Conservation (phyloP, 495 filamentous ascomycete genomes). For the Symbiotaphrina buchneri region DNA sequence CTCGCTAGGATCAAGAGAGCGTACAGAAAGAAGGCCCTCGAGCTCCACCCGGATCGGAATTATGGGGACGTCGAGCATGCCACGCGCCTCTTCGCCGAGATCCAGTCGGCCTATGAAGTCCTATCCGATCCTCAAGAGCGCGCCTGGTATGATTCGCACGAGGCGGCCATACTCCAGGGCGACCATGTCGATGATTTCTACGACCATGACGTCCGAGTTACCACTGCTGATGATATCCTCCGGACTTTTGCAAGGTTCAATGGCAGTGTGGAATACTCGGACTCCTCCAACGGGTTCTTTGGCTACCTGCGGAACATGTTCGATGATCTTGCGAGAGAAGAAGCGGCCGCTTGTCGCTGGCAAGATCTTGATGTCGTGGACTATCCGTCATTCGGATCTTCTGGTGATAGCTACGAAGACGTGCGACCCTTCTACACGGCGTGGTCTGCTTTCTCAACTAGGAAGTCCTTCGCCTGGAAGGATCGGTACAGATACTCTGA, state of each 20-base stretch:
- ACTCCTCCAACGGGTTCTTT: constrained; percentile 63
- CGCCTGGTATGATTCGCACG: constrained; percentile 93
- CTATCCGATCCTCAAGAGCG: constrained; percentile 90
- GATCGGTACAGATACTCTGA: constrained; percentile 64
- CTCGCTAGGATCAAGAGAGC: constrained; percentile 74
- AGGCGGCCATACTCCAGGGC: constrained; percentile 54
- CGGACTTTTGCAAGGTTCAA: constrained; percentile 53
- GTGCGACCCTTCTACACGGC: constrained; percentile 57
- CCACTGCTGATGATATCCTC: constrained; percentile 55
- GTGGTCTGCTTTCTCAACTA: constrained; percentile 69
- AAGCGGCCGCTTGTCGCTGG: constrained; percentile 47
- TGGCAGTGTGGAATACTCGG: constrained; percentile 51
- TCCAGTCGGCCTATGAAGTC: constrained; percentile 85
- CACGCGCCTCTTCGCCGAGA: constrained; percentile 68
- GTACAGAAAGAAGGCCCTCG: constrained; percentile 74
- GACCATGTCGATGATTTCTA: constrained; percentile 26
- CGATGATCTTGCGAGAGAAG: constrained; percentile 58
- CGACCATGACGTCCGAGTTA: constrained; percentile 41
- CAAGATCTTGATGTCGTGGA: constrained; percentile 29
- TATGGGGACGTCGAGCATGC: constrained; percentile 64
- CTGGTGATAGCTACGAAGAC: constrained; percentile 40
- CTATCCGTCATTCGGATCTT: constrained; percentile 64
- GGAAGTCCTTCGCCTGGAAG: constrained; percentile 73
- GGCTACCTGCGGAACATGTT: constrained; percentile 53
- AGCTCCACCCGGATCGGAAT: constrained; percentile 90